A percentile compares a stretch with the other conserved stretches of the same genome.
These are phyloP conservation scores for Carex scoparia DNA, from an alignment of 176 grass and related monocot species.

Conservation along the genomic window DNA sequence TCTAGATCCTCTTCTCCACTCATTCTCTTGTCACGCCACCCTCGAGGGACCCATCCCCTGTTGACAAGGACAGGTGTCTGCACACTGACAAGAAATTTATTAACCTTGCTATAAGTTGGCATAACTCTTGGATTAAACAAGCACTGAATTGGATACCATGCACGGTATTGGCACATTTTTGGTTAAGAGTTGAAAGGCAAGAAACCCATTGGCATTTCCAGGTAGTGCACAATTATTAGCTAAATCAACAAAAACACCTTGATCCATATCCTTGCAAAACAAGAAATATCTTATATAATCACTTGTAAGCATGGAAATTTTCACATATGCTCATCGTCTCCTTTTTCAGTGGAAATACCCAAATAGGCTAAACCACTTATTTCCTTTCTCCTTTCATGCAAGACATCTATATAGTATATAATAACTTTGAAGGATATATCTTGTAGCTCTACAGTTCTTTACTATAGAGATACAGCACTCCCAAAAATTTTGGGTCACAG, in stretches of 20 bases:
- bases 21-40: slow-evolving; percentile 55
- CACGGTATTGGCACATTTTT: not conserved
- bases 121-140: not conserved
- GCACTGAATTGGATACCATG: not conserved
- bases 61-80: slow-evolving; percentile 84
- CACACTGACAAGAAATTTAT: slow-evolving; percentile 66
- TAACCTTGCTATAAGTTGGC: slow-evolving; percentile 29
- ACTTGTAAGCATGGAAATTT: not conserved
- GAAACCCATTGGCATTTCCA: not conserved
- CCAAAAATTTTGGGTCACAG: too few relatives aligned
- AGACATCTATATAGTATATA: too few relatives aligned
- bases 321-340: not conserved
- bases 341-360: not conserved
- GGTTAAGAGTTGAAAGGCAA: not conserved
- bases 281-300: not conserved
- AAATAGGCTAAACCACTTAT: not conserved
- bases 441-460: too few relatives aligned
- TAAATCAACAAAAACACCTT: not conserved
- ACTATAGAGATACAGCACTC: too few relatives aligned
- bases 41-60: slow-evolving; percentile 91
- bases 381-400: not conserved
- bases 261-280: not conserved
- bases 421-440: too few relatives aligned
- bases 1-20: slow-evolving; percentile 32
- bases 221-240: not conserved